Evolutionary conservation across 176 grass and related monocot genomes (phyloP).

Genomic region (Echinochloa phyllopogon): DNA sequence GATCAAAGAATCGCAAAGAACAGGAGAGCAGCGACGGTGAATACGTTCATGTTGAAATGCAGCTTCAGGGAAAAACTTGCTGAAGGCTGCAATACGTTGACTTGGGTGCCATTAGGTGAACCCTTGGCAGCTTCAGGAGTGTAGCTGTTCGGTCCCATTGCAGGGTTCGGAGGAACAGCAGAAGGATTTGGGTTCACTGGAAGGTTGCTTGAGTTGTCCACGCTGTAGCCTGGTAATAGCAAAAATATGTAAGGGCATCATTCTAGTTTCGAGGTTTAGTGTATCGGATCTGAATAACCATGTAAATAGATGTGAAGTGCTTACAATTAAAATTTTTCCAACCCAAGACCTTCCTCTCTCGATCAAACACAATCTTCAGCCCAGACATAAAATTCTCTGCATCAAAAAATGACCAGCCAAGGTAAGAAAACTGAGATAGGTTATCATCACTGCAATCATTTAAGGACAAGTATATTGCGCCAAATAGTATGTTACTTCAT

Average conservation of each 20-base stretch:
- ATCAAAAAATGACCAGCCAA: neutral
- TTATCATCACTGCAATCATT: neutral
- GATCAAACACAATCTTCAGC: conserved; percentile 78
- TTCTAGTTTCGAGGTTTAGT: neutral
- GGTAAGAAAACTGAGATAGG: neutral
- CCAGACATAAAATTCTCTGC: conserved; percentile 96
- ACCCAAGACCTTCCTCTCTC: conserved; percentile 72
- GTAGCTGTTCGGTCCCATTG: conserved; percentile 43
- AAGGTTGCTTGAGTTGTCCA: conserved; percentile 48
- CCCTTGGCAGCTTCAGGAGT: conserved; percentile 53
- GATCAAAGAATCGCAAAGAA: conserved; percentile 49
- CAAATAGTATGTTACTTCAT: neutral
- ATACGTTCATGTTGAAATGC: conserved; percentile 17
- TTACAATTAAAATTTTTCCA: conserved; percentile 86
- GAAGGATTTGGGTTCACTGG: conserved; percentile 45
- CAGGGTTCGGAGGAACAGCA: conserved; percentile 41
- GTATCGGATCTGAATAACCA: neutral
- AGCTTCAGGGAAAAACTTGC: conserved; percentile 30
- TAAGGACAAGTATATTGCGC: neutral
- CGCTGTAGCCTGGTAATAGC: conserved; percentile 48
- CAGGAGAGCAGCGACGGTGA: conserved; percentile 32
- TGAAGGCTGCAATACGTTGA: conserved; percentile 28
- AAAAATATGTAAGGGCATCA: neutral
- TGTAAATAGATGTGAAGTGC: conserved; percentile 34
- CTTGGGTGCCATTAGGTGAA: conserved; percentile 36